Evolutionary conservation across 192 early-diverging fungal species (phyloP).

Genomic region (Neocallimastix lanati): DNA sequence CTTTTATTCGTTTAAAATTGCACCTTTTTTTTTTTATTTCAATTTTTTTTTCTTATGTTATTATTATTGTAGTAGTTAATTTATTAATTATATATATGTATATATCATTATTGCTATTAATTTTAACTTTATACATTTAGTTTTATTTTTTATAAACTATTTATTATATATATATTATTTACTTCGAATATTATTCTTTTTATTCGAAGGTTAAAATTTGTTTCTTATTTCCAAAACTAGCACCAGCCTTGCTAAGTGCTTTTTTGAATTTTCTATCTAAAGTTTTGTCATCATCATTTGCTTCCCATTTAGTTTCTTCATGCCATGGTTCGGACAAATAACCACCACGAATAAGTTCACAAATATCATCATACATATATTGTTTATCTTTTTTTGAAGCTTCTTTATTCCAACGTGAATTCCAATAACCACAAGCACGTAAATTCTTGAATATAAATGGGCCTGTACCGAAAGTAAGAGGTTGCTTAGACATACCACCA

Average conservation of each 20-base stretch:
- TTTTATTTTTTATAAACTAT: no score
- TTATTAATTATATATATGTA: no score
- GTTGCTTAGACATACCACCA: slow-evolving; percentile 80
- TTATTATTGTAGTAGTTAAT: no score
- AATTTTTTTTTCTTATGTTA: no score
- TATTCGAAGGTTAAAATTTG: background rate
- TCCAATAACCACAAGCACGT: slow-evolving; percentile 67
- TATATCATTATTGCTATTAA: no score
- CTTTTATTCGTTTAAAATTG: no score
- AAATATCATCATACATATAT: slow-evolving; percentile 36
- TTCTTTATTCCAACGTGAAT: slow-evolving; percentile 62
- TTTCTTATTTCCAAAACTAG: background rate
- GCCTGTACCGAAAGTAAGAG: slow-evolving; percentile 65
- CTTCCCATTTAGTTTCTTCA: background rate
- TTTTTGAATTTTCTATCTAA: background rate
- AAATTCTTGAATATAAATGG: slow-evolving; percentile 74
- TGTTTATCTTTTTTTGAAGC: slow-evolving; percentile 14
- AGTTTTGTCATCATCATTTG: background rate
- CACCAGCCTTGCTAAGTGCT: background rate
- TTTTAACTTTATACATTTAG: no score
- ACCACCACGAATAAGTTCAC: slow-evolving; percentile 7
- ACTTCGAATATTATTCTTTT: background rate
- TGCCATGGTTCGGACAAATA: background rate
- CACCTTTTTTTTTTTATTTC: no score
- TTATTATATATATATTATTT: no score